phyloP scores from a whole-genome alignment of 768 basidiomycete genomes.

The Saitozyma sp. region DNA sequence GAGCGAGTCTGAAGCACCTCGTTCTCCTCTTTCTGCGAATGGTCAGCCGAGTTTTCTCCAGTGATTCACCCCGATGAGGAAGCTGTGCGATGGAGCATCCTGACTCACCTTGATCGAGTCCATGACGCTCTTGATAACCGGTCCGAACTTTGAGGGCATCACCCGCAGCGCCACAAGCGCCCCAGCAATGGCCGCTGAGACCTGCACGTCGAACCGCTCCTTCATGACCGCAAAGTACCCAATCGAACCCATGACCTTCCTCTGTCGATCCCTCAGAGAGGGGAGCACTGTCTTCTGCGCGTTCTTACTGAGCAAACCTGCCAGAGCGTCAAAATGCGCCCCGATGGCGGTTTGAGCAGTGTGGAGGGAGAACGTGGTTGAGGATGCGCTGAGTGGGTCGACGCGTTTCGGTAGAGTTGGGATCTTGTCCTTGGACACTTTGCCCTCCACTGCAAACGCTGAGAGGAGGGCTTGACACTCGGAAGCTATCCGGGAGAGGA shows the following conservation, averaged over 20 bases:
- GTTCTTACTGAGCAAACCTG: slow-evolving; percentile 65
- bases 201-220: slow-evolving; percentile 78
- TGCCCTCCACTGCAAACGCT: slow-evolving; percentile 81
- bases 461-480: slow-evolving; percentile 80
- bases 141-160: slow-evolving; percentile 90
- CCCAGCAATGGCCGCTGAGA: slow-evolving; percentile 84
- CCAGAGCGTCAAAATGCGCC: slow-evolving; percentile 69
- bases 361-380: slow-evolving; percentile 73
- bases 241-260: slow-evolving; percentile 67
- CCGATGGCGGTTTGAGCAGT: slow-evolving; percentile 73
- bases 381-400: slow-evolving; percentile 67
- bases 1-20: slow-evolving; percentile 82
- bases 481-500: slow-evolving; percentile 72
- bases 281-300: slow-evolving; percentile 76
- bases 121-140: slow-evolving; percentile 95
- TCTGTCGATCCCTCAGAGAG: slow-evolving; percentile 72
- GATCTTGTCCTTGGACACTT: slow-evolving; percentile 74
- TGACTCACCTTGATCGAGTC: slow-evolving; percentile 85
- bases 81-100: background rate
- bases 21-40: slow-evolving; percentile 67
- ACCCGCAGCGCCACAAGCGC: slow-evolving; percentile 83
- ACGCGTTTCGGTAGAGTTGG: slow-evolving; percentile 75
- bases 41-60: slow-evolving; percentile 5
- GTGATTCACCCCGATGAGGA: slow-evolving; percentile 55
- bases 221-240: slow-evolving; percentile 80